These are phyloP conservation scores for Hyaloscypha bicolor DNA, from an alignment of 495 filamentous ascomycete genomes.

Conservation along the genomic window DNA sequence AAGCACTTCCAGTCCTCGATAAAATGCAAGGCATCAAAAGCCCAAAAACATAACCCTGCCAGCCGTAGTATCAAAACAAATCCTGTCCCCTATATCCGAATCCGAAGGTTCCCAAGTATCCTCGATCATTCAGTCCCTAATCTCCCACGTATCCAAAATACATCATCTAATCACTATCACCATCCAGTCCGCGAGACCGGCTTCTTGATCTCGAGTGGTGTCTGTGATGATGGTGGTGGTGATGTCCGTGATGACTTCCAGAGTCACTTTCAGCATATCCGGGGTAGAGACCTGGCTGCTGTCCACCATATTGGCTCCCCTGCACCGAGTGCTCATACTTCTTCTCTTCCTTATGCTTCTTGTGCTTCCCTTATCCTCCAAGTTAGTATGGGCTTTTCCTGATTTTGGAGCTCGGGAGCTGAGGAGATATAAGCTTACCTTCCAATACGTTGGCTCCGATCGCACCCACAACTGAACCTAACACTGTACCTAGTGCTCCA, in stretches of 20 bases:
- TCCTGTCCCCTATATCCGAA: background rate
- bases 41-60: background rate
- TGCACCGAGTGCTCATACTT: slow-evolving; percentile 23
- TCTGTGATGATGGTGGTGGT: slow-evolving; percentile 31
- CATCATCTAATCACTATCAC: slow-evolving; percentile 13
- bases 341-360: slow-evolving; percentile 37
- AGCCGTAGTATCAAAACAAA: background rate
- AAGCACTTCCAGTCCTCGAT: background rate
- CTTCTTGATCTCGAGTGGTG: slow-evolving; percentile 24
- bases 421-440: too few species aligned
- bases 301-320: slow-evolving; percentile 15
- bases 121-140: background rate
- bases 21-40: background rate
- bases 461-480: slow-evolving; percentile 55
- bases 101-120: slow-evolving; percentile 4
- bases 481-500: slow-evolving; percentile 48
- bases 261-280: slow-evolving; percentile 19
- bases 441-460: slow-evolving; percentile 36
- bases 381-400: background rate
- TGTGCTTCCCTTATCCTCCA: slow-evolving; percentile 46
- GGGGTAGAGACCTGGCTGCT: slow-evolving; percentile 20
- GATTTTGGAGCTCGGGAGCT: too few species aligned
- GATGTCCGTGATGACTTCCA: slow-evolving; percentile 23
- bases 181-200: slow-evolving; percentile 17
- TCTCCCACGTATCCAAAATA: too few species aligned